Base-by-base conservation (phyloP, 768 basidiomycete genomes). In the Exidia glandulosa region DNA sequence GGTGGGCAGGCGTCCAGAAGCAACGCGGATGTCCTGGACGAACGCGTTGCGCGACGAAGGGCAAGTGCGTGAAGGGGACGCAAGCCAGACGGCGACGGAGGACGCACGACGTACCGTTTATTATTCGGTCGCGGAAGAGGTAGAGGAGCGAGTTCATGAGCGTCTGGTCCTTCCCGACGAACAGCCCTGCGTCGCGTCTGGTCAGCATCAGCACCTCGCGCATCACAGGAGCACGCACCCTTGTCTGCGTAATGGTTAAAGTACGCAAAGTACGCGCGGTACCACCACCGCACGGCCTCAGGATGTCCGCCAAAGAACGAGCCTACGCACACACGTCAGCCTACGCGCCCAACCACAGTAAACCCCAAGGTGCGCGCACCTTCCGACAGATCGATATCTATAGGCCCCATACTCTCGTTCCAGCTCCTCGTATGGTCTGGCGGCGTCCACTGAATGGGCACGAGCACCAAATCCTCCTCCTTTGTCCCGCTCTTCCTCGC, bases 151-250 rank as follows among this genome's bases (percentile, higher is more conserved):
- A 68, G 62, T 79, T 82, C 65, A 82, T 77, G 33, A 84, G 62
- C 0, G 78, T 77, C 65, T 83, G 79, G 67, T 83, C 83, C 64
- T 82, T 81, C 6, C 82, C 81, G 16, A 81, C 79, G 63, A 83
- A 83, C 12, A 72, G 63, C 13, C 71, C 71, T 25, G 34, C 34
- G 7, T 7, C 7, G 16, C 41, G 1, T 1, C 19, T 14, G 1
- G 23, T 45, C 2, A 45, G 41, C 2, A 45, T 1, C n/a, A 19
- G 6, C 6, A 13, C 2, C 6, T 19, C 1, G 41, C 16, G 41
- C 1, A 19, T 5, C 1, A 23, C 6, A 19, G 12, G 41, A 45
- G 9, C 19, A 37, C 41, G 41, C 23, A 45, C 41, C 41, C 19
- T 68, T 70, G 5, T 69, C 65, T 34, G 81, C 74, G 68, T 81